These are phyloP conservation scores for Bolboschoenoplectus hybrid DNA, from an alignment of 202 grass and related monocot species.

Conservation along the genomic window DNA sequence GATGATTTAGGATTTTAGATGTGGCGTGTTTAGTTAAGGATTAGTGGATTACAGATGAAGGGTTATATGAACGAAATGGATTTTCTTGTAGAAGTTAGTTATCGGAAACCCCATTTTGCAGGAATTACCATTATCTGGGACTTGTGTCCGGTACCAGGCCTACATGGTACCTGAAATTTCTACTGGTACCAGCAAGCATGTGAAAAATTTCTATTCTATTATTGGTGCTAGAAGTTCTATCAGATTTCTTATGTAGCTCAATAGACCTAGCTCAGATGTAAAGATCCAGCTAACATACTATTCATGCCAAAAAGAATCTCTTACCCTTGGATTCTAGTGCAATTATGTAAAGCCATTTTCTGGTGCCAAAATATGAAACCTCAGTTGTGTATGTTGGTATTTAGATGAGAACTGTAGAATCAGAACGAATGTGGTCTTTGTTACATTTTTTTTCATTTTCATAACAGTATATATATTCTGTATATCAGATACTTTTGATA, in stretches of 20 bases:
- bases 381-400: not conserved
- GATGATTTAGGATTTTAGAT: not conserved
- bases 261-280: not conserved
- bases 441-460: not conserved
- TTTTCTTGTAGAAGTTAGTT: not conserved
- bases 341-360: not conserved
- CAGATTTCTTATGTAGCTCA: not conserved
- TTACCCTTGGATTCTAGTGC: not conserved
- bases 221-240: not conserved
- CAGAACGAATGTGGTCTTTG: not conserved
- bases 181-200: not conserved
- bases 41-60: not conserved
- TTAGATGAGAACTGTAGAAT: not conserved
- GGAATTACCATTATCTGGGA: not conserved
- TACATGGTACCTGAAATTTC: not conserved
- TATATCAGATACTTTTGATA: not conserved
- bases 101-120: not conserved
- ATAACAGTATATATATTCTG: not conserved
- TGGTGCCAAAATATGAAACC: not conserved
- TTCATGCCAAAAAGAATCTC: not conserved
- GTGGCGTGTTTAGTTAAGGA: not conserved
- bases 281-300: not conserved
- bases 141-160: not conserved
- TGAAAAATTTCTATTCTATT: not conserved
- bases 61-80: not conserved